Evolutionary conservation across 208 protist genomes (phyloP).

Genomic region (Trypanosoma conorhini): DNA sequence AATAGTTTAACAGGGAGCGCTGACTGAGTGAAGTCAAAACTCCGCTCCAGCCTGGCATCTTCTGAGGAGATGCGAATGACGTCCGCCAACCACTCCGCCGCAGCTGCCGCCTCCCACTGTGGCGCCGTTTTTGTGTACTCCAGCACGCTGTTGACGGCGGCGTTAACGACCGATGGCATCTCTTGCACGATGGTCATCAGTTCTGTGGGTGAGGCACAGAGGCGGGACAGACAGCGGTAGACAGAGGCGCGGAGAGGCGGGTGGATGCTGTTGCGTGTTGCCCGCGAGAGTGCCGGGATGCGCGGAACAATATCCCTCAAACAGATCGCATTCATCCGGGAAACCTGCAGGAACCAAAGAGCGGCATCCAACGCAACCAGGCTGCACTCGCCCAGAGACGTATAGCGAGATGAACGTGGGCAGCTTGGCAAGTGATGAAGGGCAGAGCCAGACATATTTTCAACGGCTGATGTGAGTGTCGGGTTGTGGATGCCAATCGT

Average conservation of each 20-base stretch:
- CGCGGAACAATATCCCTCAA: constrained; percentile 47
- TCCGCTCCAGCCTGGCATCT: constrained; percentile 21
- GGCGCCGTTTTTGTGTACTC: constrained; percentile 38
- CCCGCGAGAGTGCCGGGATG: constrained; percentile 46
- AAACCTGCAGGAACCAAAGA: constrained; percentile 35
- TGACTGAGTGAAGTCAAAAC: constrained; percentile 33
- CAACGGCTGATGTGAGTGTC: constrained; percentile 49
- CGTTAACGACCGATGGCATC: constrained; percentile 65
- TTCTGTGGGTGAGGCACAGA: constrained; percentile 43
- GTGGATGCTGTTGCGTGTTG: constrained; percentile 65
- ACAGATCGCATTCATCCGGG: constrained; percentile 27
- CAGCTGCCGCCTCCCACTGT: constrained; percentile 76
- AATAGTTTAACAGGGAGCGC: constrained; percentile 34
- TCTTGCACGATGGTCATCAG: constrained; percentile 44
- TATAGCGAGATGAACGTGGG: constrained; percentile 61
- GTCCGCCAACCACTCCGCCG: constrained; percentile 66
- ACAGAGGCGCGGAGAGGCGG: constrained; percentile 53
- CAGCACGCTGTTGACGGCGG: constrained; percentile 59
- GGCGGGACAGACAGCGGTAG: constrained; percentile 51
- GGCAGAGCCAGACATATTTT: constrained; percentile 48
- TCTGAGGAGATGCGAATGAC: constrained; percentile 30
- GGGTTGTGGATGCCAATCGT: constrained; percentile 69
- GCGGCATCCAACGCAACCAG: constrained; percentile 66
- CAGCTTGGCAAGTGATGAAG: constrained; percentile 53
- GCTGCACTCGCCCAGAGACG: constrained; percentile 72